These are phyloP conservation scores for Oryza brachyantha DNA, from an alignment of 176 grass and related monocot genomes.

Conservation along the genomic window DNA sequence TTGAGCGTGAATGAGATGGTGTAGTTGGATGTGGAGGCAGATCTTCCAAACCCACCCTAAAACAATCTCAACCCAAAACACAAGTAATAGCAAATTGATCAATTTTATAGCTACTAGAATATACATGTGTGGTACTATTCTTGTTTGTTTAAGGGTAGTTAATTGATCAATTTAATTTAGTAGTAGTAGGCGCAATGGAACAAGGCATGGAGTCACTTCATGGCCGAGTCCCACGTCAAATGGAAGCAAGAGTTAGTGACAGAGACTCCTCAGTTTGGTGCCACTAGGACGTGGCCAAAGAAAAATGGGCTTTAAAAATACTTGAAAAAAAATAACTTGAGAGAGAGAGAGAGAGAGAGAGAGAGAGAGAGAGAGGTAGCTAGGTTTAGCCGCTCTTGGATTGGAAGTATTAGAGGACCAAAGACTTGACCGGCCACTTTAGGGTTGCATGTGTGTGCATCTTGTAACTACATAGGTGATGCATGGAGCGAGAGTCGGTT, in stretches of 20 bases:
- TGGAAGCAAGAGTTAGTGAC: constrained; percentile 5
- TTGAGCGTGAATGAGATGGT: neutral
- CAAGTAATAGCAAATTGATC: neutral
- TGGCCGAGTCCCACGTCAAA: constrained; percentile 16
- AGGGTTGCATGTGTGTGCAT: neutral
- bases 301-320: neutral
- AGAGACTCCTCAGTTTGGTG: constrained; percentile 27
- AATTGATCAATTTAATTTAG: neutral
- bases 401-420: constrained; percentile 40
- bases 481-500: neutral
- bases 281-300: constrained; percentile 8
- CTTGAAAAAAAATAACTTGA: neutral
- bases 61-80: neutral
- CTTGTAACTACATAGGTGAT: neutral
- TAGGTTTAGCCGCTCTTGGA: constrained; percentile 14
- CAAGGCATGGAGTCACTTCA: constrained; percentile 31
- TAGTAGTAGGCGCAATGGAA: constrained; percentile 8
- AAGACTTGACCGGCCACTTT: constrained; percentile 17
- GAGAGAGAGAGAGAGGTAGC: neutral
- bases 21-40: constrained; percentile 42
- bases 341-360: too few species aligned
- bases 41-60: constrained; percentile 50
- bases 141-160: neutral
- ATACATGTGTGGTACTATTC: neutral
- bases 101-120: neutral